Evolutionary conservation across 768 basidiomycete genomes (phyloP).

Genomic region (Tulasnella sp.): DNA sequence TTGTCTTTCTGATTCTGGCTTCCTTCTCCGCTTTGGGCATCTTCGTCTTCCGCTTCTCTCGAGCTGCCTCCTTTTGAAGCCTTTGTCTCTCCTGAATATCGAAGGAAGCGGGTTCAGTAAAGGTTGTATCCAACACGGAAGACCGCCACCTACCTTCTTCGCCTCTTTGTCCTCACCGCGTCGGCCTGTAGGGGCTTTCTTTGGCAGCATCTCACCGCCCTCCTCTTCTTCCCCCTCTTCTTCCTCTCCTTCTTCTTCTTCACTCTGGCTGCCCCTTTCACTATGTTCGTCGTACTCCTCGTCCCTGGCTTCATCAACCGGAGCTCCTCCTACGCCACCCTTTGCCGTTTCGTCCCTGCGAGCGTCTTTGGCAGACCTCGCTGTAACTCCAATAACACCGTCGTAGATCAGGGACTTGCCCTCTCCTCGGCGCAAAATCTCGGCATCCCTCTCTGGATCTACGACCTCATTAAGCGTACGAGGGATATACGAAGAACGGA

Average conservation of each 20-base stretch:
- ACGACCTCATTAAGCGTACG: constrained; percentile 85
- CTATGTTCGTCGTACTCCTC: constrained; percentile 6
- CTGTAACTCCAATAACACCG: constrained; percentile 62
- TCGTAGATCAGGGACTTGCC: constrained; percentile 75
- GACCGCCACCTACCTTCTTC: constrained; percentile 57
- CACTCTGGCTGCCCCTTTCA: neutral
- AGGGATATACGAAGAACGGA: constrained; percentile 87
- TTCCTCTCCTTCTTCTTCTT: constrained; percentile 25
- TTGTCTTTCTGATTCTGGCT: constrained; percentile 53
- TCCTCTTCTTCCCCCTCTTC: constrained; percentile 29
- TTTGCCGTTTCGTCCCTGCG: constrained; percentile 21
- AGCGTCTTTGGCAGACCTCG: constrained; percentile 26
- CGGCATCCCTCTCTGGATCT: constrained; percentile 90
- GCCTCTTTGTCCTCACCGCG: constrained; percentile 85
- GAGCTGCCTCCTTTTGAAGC: constrained; percentile 73
- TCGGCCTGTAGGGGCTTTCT: constrained; percentile 71
- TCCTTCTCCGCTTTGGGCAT: constrained; percentile 96
- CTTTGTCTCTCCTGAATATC: constrained; percentile 77
- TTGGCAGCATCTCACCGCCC: constrained; percentile 32
- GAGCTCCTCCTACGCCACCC: constrained; percentile 22
- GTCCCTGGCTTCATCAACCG: constrained; percentile 34
- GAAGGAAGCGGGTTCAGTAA: constrained; percentile 21
- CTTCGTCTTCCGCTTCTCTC: constrained; percentile 84
- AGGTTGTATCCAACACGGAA: constrained; percentile 15
- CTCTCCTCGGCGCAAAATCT: constrained; percentile 59